Conservation (phyloP, 2,329 filamentous ascomycete species). For the Thelonectria olida region DNA sequence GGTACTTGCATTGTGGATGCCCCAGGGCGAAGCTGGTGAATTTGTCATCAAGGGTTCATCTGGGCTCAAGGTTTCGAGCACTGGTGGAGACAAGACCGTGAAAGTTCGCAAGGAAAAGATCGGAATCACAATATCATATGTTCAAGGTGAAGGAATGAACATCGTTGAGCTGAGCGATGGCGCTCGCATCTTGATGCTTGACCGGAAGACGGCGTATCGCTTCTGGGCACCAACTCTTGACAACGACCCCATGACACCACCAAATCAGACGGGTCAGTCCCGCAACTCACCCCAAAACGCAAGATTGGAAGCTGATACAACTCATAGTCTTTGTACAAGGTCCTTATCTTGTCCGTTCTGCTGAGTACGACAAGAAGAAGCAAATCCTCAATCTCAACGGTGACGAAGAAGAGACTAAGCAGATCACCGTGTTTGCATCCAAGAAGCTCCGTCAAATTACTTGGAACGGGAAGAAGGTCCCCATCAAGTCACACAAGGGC, state of each 20-base stretch:
- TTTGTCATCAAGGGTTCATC: conserved; percentile 55
- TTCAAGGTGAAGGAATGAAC: conserved; percentile 58
- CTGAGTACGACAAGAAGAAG: conserved; percentile 44
- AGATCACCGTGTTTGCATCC: conserved; percentile 58
- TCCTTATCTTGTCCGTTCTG: conserved; percentile 60
- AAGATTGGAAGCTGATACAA: not conserved
- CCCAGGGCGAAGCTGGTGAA: conserved; percentile 63
- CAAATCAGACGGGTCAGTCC: conserved; percentile 54
- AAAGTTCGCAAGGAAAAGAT: conserved; percentile 51
- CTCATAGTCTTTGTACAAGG: conserved; percentile 59
- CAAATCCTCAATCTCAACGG: conserved; percentile 54
- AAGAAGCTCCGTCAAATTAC: conserved; percentile 53
- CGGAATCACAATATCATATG: conserved; percentile 57
- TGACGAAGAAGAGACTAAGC: conserved; percentile 53
- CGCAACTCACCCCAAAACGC: rapidly evolving
- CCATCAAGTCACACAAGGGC: conserved; percentile 37
- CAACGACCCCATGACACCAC: conserved; percentile 54
- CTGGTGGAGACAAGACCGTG: conserved; percentile 50
- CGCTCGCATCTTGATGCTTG: conserved; percentile 60
- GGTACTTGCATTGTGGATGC: conserved; percentile 62
- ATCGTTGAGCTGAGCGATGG: conserved; percentile 57
- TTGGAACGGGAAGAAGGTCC: conserved; percentile 59
- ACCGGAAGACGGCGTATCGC: conserved; percentile 62
- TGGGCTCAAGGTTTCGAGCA: conserved; percentile 18
- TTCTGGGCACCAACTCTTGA: conserved; percentile 65